Conservation (phyloP, 768 basidiomycete genomes). For the Lentinula edodes region DNA sequence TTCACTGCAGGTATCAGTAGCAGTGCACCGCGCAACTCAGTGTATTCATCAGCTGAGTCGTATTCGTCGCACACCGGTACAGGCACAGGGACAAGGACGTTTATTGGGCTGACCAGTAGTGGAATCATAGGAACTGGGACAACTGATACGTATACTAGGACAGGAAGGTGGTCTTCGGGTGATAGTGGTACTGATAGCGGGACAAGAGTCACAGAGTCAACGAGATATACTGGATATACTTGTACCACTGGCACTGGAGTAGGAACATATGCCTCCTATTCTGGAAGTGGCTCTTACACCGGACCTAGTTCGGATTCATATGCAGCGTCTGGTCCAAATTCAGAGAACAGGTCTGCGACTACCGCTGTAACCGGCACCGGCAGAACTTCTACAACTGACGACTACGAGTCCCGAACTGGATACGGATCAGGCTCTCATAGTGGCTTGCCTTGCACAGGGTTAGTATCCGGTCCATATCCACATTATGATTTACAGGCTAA, state of each 20-base stretch:
- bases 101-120: conserved; percentile 4
- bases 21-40: background rate
- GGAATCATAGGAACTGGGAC: background rate
- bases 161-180: background rate
- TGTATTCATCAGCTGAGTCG: conserved; percentile 8
- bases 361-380: background rate
- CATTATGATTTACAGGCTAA: background rate
- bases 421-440: background rate
- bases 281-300: conserved; percentile 35
- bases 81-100: conserved; percentile 1
- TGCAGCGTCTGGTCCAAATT: conserved; percentile 10
- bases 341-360: conserved; percentile 14
- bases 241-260: conserved; percentile 6
- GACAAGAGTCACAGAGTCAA: conserved; percentile 2
- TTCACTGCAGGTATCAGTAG: conserved; percentile 1
- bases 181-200: background rate
- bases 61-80: background rate
- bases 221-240: conserved; percentile 4
- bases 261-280: conserved; percentile 19
- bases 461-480: background rate
- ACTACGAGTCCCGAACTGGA: conserved; percentile 6
- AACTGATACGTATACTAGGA: conserved; percentile 4
- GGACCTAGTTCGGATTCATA: conserved; percentile 12
- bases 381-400: conserved; percentile 4
- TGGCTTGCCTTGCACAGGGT: conserved; percentile 6